Evolutionary conservation across 73 alveolate species (phyloP), one percentile per base, ranked within the genome.

Genomic region (Breviolum minutum): DNA sequence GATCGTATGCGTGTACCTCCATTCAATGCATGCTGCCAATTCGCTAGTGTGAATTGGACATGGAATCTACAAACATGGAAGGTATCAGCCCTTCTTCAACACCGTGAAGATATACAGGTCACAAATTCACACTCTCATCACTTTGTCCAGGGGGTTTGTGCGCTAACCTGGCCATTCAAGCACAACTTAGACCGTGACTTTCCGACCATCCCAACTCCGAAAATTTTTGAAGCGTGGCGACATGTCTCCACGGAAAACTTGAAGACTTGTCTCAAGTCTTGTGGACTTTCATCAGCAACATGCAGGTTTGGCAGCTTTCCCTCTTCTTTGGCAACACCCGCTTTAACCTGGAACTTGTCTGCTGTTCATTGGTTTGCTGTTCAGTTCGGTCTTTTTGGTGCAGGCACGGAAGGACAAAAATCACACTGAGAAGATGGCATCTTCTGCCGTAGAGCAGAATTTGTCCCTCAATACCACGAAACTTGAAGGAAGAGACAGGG

Each of bases 101-200:
- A 2, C 6, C 24, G 19, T 40, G 27, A 32, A 14, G 19, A 68
- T 12, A 68, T 12, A 11, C 13, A 81, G 90, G 66, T 81, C 90
- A 81, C 98, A 92, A 48, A 80, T 92, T 92, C 98, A 92, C 98
- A 40, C 83, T 80, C 80, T 92, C 98, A 62, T 92, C 98, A 29
- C 71, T 60, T 12, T 64, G 60, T 61, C 98, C 98, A 20, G 71
- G 64, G 29, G 98, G n/a, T 80, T 92, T 92, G 77, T 92, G 98
- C 6, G 90, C 87, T 29, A 92, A 76, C 98, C 98, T 92, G 66
- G n/a, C n/a, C n/a, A n/a, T n/a, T n/a, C n/a, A n/a, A n/a, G n/a
- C n/a, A n/a, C n/a, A n/a, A n/a, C n/a, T n/a, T n/a, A n/a, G n/a
- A n/a, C n/a, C n/a, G n/a, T n/a, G n/a, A n/a, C n/a, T n/a, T n/a